Evolutionary conservation across 2,329 filamentous ascomycete genomes (phyloP), one percentile per base, ranked within the genome.

Genomic region (Exophiala oligosperma): DNA sequence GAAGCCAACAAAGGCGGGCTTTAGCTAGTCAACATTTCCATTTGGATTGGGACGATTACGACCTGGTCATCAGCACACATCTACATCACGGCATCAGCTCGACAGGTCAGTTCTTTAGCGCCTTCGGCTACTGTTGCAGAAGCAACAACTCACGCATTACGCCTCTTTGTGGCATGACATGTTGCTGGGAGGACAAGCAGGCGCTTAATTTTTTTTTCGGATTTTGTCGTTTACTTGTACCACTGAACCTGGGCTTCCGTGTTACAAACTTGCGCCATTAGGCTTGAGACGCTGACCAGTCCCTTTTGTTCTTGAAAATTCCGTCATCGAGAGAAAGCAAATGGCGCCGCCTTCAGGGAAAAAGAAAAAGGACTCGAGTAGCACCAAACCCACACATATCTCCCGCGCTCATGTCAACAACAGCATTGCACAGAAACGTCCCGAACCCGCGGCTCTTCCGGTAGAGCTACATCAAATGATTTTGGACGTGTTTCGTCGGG

Each of bases 401-500:
- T 14, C 49, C 28, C 40, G 40, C n/a, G 50, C 47, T 40, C 11
- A n/a, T 41, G 32, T 29, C 54, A 48, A 52, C 23, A 23, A 28
- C 54, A 48, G 32, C 12, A 47, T 26, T 48, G 29, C 43, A 52
- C 58, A 47, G 48, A 52, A 56, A 43, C 48, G 23, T 50, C 50
- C 48, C 48, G 26, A 52, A 43, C 9, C 44, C 63, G 47, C 49
- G 43, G 35, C 38, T 43, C 53, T 84, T 17, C 79, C 82, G 1
- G 47, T 80, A 6, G 73, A 80, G 41, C 70, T 87, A 2, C 89
- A 91, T 69, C 90, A 92, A 71, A 76, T 82, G 37, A 79, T 94
- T 26, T 78, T 96, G 48, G 81, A 91, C 66, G 77, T 91, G 62
- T 96, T 95, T 76, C 80, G 81, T 57, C 75, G 82, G 60, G 80